A percentile compares a stretch with the other conserved stretches of the same genome.
Evolutionary conservation across 2,329 filamentous ascomycete species (phyloP).

Genomic region (Torrubiella hemipterigena): DNA sequence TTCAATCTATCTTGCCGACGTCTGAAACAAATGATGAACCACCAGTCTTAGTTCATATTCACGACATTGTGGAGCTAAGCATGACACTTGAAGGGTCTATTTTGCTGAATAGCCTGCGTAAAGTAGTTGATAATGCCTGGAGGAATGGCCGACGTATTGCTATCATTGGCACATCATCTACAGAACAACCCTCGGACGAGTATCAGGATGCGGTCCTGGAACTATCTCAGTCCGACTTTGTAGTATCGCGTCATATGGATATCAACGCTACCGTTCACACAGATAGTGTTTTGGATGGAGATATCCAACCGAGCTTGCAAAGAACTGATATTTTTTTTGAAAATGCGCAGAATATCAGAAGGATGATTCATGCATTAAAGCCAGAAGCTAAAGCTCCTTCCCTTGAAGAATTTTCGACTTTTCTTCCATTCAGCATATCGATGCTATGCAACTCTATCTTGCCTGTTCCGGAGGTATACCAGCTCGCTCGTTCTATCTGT

Average conservation of each 20-base stretch:
- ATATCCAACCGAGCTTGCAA: conserved; percentile 12
- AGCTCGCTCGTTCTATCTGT: conserved; percentile 22
- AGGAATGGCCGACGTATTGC: conserved; percentile 59
- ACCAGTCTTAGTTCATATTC: conserved; percentile 62
- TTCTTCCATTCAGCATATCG: conserved; percentile 13
- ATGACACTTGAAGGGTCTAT: conserved; percentile 55
- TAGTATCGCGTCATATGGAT: conserved; percentile 22
- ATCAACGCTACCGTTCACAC: conserved; percentile 9
- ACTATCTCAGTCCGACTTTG: conserved; percentile 28
- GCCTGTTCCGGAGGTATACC: conserved; percentile 25
- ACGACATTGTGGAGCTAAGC: conserved; percentile 70
- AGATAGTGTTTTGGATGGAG: conserved; percentile 2
- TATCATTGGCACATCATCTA: conserved; percentile 66
- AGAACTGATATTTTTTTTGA: conserved; percentile 28
- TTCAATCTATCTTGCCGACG: conserved; percentile 31
- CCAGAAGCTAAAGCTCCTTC: conserved; percentile 7
- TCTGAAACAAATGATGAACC: conserved; percentile 19
- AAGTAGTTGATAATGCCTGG: conserved; percentile 61
- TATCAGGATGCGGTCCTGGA: conserved; percentile 27
- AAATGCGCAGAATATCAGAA: conserved; percentile 33
- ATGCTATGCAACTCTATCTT: conserved; percentile 22
- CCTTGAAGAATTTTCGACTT: conserved; percentile 9
- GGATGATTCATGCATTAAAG: conserved; percentile 30
- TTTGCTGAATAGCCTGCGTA: conserved; percentile 59
- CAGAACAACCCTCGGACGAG: conserved; percentile 32